A percentile compares a stretch with the other conserved stretches of the same genome.
Evolutionary conservation across 192 early-diverging fungal genomes (phyloP).

Genomic region (Dissophora ornata): DNA sequence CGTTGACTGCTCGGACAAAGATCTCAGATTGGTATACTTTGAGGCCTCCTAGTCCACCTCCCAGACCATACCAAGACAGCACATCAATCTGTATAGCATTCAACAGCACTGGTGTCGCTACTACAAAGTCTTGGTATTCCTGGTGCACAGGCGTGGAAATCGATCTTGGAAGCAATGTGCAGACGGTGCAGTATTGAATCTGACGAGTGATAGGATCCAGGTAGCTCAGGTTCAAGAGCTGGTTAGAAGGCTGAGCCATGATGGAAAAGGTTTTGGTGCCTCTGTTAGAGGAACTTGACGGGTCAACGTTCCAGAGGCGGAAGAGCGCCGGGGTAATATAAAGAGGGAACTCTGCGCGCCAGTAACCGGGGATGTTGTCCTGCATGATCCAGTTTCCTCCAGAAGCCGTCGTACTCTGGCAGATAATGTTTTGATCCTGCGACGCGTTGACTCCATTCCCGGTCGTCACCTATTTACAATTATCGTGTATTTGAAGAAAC

Average conservation of each 20-base stretch:
- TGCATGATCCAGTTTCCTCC: constrained; percentile 76
- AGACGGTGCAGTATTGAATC: constrained; percentile 54
- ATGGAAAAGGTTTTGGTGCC: constrained; percentile 77
- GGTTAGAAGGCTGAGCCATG: constrained; percentile 66
- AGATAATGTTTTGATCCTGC: constrained; percentile 59
- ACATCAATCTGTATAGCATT: constrained; percentile 69
- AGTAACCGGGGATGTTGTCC: constrained; percentile 76
- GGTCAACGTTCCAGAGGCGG: constrained; percentile 70
- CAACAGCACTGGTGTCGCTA: constrained; percentile 52
- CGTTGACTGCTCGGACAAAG: constrained; percentile 21
- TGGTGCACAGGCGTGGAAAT: not conserved
- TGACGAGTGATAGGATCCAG: constrained; percentile 65
- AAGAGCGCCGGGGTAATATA: constrained; percentile 71
- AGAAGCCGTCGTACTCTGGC: constrained; percentile 23
- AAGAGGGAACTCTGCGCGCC: constrained; percentile 67
- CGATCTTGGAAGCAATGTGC: constrained; percentile 35
- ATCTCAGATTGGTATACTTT: constrained; percentile 51
- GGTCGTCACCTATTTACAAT: constrained; percentile 29
- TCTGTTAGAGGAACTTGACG: constrained; percentile 52
- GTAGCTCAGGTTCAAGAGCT: constrained; percentile 70
- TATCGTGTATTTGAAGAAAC: too few relatives aligned
- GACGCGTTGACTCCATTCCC: constrained; percentile 16
- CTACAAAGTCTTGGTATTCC: constrained; percentile 60
- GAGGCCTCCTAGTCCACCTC: constrained; percentile 55
- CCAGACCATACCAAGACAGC: constrained; percentile 64